These are phyloP conservation scores for Lepidium africanum DNA, from an alignment of 345 rosid species.

Conservation along the genomic window DNA sequence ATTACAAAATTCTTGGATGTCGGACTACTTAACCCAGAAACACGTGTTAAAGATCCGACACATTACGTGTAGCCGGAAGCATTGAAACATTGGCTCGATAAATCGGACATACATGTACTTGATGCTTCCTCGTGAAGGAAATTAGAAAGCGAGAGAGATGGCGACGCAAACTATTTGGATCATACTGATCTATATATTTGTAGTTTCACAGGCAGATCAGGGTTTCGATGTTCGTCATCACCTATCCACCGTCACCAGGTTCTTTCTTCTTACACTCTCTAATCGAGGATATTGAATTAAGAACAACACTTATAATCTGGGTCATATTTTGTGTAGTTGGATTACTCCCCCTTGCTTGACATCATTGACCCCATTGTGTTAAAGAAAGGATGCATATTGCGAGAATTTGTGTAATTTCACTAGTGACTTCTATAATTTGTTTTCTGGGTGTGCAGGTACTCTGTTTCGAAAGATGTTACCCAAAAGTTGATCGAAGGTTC, in stretches of 20 bases:
- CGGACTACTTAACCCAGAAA: background rate
- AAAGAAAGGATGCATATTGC: background rate
- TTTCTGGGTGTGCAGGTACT: constrained; percentile 46
- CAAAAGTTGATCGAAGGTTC: constrained; percentile 34
- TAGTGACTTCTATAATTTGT: background rate
- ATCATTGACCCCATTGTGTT: background rate
- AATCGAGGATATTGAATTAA: background rate
- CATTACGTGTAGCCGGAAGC: background rate
- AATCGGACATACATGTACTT: background rate
- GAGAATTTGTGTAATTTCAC: background rate
- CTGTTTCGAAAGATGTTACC: constrained; percentile 43
- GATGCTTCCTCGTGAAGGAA: background rate
- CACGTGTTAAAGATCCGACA: background rate
- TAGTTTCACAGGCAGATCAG: constrained; percentile 36
- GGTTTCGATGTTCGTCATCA: constrained; percentile 62
- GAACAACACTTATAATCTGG: background rate
- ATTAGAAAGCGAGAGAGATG: constrained; percentile 17
- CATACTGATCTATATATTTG: constrained; percentile 7
- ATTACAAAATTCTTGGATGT: background rate
- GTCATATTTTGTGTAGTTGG: background rate
- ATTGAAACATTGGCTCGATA: background rate
- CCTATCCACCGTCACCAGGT: constrained; percentile 69
- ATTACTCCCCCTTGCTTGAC: background rate
- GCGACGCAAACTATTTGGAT: constrained; percentile 17
- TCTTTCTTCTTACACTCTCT: background rate